Evolutionary conservation across 495 filamentous ascomycete species (phyloP).

Genomic region (Podospora appendiculata): DNA sequence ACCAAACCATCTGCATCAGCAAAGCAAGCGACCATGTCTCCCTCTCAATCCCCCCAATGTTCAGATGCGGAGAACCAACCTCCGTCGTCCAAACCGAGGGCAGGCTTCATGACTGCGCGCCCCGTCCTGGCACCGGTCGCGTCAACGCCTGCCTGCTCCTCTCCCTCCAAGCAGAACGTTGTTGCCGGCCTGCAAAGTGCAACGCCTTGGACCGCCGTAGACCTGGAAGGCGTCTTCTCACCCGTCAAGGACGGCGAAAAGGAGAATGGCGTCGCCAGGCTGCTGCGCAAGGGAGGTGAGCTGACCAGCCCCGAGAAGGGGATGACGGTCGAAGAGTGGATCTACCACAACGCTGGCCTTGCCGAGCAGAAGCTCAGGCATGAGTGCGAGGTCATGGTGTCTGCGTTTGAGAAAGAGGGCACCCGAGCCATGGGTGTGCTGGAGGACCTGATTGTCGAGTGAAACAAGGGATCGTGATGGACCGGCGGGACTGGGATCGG

Average conservation of each 20-base stretch:
- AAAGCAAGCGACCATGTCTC: conserved; percentile 34
- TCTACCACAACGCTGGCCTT: conserved; percentile 66
- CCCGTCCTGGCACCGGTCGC: conserved; percentile 43
- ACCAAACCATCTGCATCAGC: conserved; percentile 22
- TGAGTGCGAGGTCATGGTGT: conserved; percentile 76
- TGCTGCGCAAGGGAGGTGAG: conserved; percentile 40
- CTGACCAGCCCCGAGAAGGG: conserved; percentile 71
- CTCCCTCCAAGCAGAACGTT: conserved; percentile 58
- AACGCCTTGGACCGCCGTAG: conserved; percentile 63
- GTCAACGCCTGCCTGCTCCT: conserved; percentile 46
- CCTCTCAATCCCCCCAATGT: conserved; percentile 61
- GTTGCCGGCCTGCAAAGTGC: conserved; percentile 50
- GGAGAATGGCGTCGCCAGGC: conserved; percentile 32
- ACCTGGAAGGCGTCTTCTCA: conserved; percentile 58
- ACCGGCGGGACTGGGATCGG: too few relatives aligned
- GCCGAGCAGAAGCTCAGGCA: conserved; percentile 69
- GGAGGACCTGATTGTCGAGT: conserved; percentile 58
- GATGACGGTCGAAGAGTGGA: conserved; percentile 93
- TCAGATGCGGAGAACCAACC: conserved; percentile 78
- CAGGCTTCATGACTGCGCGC: conserved; percentile 24
- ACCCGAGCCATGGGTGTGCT: conserved; percentile 64
- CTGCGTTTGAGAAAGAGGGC: conserved; percentile 75
- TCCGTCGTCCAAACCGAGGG: conserved; percentile 51
- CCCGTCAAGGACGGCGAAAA: conserved; percentile 47
- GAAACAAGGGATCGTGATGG: background rate